A percentile compares a stretch with the other conserved stretches of the same genome.
Conservation (phyloP, 164 flowering plant species). For the Protea cynaroides region DNA sequence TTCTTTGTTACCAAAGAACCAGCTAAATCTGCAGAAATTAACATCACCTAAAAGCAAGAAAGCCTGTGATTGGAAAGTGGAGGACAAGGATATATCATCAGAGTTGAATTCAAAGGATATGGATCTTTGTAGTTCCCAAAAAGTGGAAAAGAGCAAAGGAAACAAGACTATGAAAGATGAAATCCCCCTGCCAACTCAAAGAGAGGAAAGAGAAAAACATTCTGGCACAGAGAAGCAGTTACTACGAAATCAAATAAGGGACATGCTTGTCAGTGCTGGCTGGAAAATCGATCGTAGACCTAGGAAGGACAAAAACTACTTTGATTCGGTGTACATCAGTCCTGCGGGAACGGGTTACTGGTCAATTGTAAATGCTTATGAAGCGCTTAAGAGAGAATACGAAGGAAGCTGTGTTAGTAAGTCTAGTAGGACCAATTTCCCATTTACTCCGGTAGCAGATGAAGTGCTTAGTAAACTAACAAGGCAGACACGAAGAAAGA, state of each 20-base stretch:
- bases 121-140: constrained; percentile 17
- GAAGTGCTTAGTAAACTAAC: constrained; percentile 63
- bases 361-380: constrained; percentile 75
- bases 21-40: constrained; percentile 20
- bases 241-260: constrained; percentile 45
- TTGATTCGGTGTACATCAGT: constrained; percentile 68
- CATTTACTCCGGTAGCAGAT: constrained; percentile 51
- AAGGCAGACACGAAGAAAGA: constrained; percentile 65
- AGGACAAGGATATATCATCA: constrained; percentile 33
- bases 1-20: constrained; percentile 26
- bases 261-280: constrained; percentile 50
- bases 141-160: constrained; percentile 19
- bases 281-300: constrained; percentile 71
- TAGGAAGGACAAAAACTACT: constrained; percentile 46
- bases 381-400: constrained; percentile 35
- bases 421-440: constrained; percentile 23
- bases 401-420: constrained; percentile 25
- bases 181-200: constrained; percentile 12
- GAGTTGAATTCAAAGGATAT: constrained; percentile 19
- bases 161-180: constrained; percentile 26
- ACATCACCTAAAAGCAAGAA: constrained; percentile 24
- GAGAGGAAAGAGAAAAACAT: constrained; percentile 27
- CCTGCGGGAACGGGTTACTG: constrained; percentile 57
- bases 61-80: constrained; percentile 24
- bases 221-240: constrained; percentile 32